These are phyloP conservation scores for Aureobasidium sp. DNA, from an alignment of 2,329 filamentous ascomycete genomes.

Conservation along the genomic window DNA sequence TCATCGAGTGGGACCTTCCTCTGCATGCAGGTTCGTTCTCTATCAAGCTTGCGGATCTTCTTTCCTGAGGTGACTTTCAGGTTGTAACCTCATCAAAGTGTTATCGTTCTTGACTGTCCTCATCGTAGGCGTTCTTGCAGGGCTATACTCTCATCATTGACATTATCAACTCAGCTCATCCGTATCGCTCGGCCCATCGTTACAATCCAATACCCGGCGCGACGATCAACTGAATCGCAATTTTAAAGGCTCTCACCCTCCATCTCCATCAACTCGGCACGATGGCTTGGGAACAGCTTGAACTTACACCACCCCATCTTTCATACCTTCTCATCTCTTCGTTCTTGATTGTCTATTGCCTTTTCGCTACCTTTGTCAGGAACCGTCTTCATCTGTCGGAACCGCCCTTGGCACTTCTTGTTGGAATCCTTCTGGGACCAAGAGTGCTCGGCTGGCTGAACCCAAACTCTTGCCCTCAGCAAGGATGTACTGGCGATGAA, in stretches of 20 bases:
- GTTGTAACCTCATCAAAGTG: neutral
- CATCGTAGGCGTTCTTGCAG: neutral
- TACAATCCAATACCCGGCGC: neutral
- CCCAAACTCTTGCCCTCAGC: constrained; percentile 30
- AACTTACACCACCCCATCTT: constrained; percentile 38
- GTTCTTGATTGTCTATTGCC: constrained; percentile 38
- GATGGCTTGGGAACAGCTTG: constrained; percentile 37
- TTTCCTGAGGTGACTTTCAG: neutral
- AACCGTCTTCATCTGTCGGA: constrained; percentile 42
- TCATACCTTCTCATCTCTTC: constrained; percentile 36
- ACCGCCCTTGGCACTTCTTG: constrained; percentile 38
- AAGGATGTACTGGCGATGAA: constrained; percentile 16
- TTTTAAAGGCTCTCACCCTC: neutral
- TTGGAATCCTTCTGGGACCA: constrained; percentile 38
- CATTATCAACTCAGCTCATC: neutral
- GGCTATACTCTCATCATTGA: neutral
- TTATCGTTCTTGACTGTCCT: neutral
- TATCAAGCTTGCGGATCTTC: neutral
- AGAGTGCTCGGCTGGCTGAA: constrained; percentile 30
- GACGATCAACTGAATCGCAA: constrained; percentile 7
- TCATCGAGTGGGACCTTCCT: neutral
- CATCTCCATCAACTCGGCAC: neutral
- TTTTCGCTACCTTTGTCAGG: constrained; percentile 38
- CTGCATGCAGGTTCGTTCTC: neutral
- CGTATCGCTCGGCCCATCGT: neutral